A percentile compares a stretch with the other conserved stretches of the same genome.
Evolutionary conservation across 306 rosid species (phyloP).

Genomic region (Gastrolobium bilobum): DNA sequence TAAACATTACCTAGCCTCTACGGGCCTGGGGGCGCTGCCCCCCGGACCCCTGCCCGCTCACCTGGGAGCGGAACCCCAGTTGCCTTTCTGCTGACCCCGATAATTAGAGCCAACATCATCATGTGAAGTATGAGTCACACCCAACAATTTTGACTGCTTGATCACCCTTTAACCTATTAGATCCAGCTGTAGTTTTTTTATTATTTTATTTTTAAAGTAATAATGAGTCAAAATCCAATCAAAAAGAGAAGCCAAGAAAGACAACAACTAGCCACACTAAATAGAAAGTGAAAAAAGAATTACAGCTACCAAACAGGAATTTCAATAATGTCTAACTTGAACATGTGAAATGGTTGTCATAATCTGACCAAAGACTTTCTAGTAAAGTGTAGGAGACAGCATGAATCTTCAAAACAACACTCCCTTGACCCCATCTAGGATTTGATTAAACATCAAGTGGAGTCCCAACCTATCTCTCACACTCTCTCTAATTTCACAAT

Average conservation of each 20-base stretch:
- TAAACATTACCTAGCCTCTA: no score
- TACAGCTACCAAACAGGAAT: conserved; percentile 51
- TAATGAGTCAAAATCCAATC: conserved; percentile 36
- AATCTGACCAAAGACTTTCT: conserved; percentile 66
- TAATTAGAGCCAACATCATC: no score
- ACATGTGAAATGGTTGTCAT: conserved; percentile 69
- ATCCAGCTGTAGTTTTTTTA: conserved; percentile 1
- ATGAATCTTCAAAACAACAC: conserved; percentile 78
- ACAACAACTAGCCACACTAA: conserved; percentile 19
- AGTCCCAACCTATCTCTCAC: conserved; percentile 37
- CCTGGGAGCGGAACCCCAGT: no score
- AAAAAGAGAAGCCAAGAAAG: conserved; percentile 29
- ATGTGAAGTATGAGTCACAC: no score
- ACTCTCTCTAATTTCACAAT: neutral
- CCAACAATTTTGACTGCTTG: conserved; percentile 8
- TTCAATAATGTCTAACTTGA: conserved; percentile 43
- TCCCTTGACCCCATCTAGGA: conserved; percentile 65
- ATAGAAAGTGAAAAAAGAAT: conserved; percentile 32
- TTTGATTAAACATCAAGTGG: conserved; percentile 57
- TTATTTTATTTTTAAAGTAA: neutral
- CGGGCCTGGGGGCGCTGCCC: no score
- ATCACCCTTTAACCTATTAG: conserved; percentile 28
- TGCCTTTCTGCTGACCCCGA: no score
- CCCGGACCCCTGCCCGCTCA: no score
- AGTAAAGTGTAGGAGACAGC: conserved; percentile 72